phyloP scores from a whole-genome alignment of 1,284 basidiomycete species.

The Pseudozyma tsukubaensis region DNA sequence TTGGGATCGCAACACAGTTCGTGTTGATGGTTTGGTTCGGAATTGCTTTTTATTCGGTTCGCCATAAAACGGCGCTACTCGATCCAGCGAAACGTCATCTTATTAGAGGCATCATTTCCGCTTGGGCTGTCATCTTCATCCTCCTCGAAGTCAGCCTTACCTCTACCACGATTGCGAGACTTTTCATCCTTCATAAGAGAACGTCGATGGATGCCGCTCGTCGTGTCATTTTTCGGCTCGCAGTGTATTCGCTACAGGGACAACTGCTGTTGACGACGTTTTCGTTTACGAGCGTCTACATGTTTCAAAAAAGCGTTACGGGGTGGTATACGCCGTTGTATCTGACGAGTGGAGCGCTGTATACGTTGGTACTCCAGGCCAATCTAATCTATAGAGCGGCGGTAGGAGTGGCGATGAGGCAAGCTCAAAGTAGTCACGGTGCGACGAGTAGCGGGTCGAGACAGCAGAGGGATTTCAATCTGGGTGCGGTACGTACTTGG shows the following conservation, averaged over 20 bases:
- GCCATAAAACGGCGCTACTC: constrained; percentile 17
- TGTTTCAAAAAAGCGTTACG: constrained; percentile 10
- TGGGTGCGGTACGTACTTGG: too few relatives aligned
- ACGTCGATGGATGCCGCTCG: constrained; percentile 23
- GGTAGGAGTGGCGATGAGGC: constrained; percentile 14
- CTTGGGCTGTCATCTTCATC: constrained; percentile 30
- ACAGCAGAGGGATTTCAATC: background rate
- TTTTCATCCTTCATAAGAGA: constrained; percentile 11
- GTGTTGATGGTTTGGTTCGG: constrained; percentile 31
- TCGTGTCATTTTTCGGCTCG: constrained; percentile 20
- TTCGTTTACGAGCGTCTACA: constrained; percentile 14
- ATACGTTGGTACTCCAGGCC: constrained; percentile 29
- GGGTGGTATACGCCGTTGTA: constrained; percentile 40
- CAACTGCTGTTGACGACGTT: constrained; percentile 18
- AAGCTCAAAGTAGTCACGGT: background rate
- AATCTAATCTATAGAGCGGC: constrained; percentile 29
- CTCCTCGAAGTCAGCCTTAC: constrained; percentile 25
- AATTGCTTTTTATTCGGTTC: constrained; percentile 4
- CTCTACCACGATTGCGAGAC: constrained; percentile 20
- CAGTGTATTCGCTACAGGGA: constrained; percentile 35
- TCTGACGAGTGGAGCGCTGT: constrained; percentile 16
- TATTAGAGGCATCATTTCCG: constrained; percentile 20
- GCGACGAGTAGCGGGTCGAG: background rate
- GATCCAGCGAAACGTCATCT: constrained; percentile 2
- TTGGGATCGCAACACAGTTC: constrained; percentile 8